These are phyloP conservation scores for Phytophthora citrophthora DNA, from an alignment of 352 stramenopile species.

Conservation along the genomic window DNA sequence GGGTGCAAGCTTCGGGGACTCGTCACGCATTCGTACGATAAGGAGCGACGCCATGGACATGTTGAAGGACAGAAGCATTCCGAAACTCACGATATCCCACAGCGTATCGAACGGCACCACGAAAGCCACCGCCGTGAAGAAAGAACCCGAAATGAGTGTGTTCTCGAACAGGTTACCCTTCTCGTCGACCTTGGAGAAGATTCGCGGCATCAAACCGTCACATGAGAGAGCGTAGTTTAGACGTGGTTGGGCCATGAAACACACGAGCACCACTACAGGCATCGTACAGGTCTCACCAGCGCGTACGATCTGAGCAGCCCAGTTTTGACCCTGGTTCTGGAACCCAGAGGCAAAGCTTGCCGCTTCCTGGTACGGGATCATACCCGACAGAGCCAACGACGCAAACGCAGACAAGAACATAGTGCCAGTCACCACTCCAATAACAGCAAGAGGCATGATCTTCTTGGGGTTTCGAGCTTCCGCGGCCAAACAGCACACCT, in stretches of 20 bases:
- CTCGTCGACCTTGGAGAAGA: slow-evolving; percentile 88
- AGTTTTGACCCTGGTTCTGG: slow-evolving; percentile 43
- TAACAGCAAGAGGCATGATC: slow-evolving; percentile 84
- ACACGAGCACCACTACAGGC: slow-evolving; percentile 94
- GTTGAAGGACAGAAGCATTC: slow-evolving; percentile 88
- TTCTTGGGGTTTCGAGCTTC: slow-evolving; percentile 76
- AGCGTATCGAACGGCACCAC: slow-evolving; percentile 79
- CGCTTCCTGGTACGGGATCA: slow-evolving; percentile 54
- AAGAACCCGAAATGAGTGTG: slow-evolving; percentile 66
- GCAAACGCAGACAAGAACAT: slow-evolving; percentile 78
- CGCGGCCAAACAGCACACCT: slow-evolving; percentile 92
- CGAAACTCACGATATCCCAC: slow-evolving; percentile 90
- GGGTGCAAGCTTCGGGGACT: slow-evolving; percentile 46
- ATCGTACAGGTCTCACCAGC: slow-evolving; percentile 36
- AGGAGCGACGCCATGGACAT: slow-evolving; percentile 81
- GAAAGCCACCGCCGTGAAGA: slow-evolving; percentile 75
- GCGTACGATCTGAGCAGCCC: slow-evolving; percentile 55
- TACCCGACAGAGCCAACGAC: slow-evolving; percentile 86
- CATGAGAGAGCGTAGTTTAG: slow-evolving; percentile 93
- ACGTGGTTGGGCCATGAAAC: slow-evolving; percentile 92
- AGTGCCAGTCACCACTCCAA: slow-evolving; percentile 80
- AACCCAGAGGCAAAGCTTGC: slow-evolving; percentile 57
- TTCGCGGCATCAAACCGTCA: slow-evolving; percentile 92
- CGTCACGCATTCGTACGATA: slow-evolving; percentile 67
- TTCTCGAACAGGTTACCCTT: slow-evolving; percentile 86